Evolutionary conservation across 495 filamentous ascomycete genomes (phyloP).

Genomic region (Immersiella caudata): DNA sequence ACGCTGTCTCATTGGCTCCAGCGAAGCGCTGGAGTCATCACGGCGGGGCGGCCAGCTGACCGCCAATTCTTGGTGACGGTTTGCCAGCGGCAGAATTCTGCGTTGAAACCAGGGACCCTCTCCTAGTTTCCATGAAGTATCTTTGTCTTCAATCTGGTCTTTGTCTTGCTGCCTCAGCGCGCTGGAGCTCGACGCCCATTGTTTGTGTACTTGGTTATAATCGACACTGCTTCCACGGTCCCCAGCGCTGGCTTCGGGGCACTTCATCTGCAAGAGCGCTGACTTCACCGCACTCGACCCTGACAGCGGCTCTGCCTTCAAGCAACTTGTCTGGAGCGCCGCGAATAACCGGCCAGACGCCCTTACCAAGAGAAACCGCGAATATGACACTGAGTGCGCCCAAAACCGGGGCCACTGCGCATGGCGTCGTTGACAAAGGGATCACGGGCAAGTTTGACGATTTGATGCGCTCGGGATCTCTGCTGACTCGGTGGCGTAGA

Average conservation of each 20-base stretch:
- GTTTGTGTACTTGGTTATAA: neutral
- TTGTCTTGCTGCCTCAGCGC: neutral
- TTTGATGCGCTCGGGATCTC: neutral
- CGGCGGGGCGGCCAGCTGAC: neutral
- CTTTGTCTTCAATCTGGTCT: neutral
- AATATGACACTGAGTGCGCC: neutral
- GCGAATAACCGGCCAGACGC: neutral
- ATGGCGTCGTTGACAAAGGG: neutral
- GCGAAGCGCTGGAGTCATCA: neutral
- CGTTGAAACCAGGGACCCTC: neutral
- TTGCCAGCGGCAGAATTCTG: neutral
- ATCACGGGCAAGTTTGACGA: neutral
- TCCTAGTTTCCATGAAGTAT: neutral
- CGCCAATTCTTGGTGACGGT: neutral
- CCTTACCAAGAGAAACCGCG: neutral
- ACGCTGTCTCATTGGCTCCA: neutral
- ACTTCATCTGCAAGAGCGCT: neutral
- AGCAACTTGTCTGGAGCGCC: neutral
- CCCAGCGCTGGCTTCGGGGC: neutral
- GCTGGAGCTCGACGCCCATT: neutral
- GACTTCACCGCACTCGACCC: neutral
- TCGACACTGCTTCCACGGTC: neutral
- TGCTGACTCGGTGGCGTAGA: slow-evolving; percentile 20
- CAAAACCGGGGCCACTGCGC: neutral
- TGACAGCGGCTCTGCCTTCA: neutral